A percentile compares a stretch with the other conserved stretches of the same genome.
phyloP scores from a whole-genome alignment of 495 filamentous ascomycete genomes.

The Saxophila tyrrhenica region DNA sequence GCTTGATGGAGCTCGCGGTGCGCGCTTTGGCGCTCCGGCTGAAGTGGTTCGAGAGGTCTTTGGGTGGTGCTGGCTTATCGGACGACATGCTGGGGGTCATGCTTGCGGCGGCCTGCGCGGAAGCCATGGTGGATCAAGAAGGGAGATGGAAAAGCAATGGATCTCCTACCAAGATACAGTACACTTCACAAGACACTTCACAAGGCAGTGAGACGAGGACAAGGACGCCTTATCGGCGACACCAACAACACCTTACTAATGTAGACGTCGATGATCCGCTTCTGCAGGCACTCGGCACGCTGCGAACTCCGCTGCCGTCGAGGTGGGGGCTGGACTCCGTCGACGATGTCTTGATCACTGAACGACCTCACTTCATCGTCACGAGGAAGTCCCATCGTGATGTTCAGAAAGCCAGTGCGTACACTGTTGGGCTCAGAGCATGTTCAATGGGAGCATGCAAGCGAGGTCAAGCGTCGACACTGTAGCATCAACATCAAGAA shows the following conservation, averaged over 20 bases:
- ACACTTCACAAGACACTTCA: background rate
- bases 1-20: slow-evolving; percentile 53
- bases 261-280: background rate
- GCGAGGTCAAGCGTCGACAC: no score
- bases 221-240: background rate
- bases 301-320: background rate
- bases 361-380: no score
- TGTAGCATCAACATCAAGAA: no score
- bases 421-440: no score
- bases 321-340: background rate
- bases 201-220: background rate
- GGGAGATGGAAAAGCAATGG: background rate
- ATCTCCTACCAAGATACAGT: background rate
- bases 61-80: slow-evolving; percentile 35
- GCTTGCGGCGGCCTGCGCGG: background rate
- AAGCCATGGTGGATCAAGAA: background rate
- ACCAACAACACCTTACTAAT: background rate
- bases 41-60: slow-evolving; percentile 71
- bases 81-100: background rate
- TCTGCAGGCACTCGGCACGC: background rate
- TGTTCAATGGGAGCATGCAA: no score
- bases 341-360: background rate
- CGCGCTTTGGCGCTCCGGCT: slow-evolving; percentile 56
- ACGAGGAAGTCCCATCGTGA: no score
- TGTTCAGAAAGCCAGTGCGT: no score